Evolutionary conservation across 202 grass and related monocot genomes (phyloP).

Genomic region (Musa balbisiana): DNA sequence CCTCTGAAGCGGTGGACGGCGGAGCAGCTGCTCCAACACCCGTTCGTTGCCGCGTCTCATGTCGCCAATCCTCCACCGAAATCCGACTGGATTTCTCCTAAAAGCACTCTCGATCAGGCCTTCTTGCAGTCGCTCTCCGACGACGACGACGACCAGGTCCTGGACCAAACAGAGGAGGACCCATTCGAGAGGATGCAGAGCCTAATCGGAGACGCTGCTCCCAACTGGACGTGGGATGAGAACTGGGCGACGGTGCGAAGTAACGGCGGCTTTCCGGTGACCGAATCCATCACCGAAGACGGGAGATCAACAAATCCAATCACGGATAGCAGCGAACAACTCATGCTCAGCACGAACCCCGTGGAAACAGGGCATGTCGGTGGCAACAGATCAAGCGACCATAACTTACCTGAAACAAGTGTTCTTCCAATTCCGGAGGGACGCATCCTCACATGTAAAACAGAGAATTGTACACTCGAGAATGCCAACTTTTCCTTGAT

Average conservation of each 20-base stretch:
- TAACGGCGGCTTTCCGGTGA: background rate
- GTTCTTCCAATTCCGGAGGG: too few relatives aligned
- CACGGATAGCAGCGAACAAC: background rate
- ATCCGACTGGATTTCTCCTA: background rate
- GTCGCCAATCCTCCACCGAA: background rate
- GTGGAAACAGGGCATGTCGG: too few relatives aligned
- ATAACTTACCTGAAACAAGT: too few relatives aligned
- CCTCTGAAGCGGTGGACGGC: background rate
- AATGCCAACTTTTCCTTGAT: too few relatives aligned
- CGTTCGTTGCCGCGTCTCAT: background rate
- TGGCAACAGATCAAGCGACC: too few relatives aligned
- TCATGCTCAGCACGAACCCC: too few relatives aligned
- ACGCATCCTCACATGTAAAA: too few relatives aligned
- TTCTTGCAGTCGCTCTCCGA: constrained; percentile 1
- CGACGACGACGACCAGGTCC: background rate
- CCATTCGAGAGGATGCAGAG: background rate
- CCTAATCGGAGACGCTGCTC: background rate
- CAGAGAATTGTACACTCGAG: too few relatives aligned
- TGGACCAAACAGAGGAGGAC: background rate
- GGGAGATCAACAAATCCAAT: background rate
- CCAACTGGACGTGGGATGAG: background rate
- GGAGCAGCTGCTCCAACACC: background rate
- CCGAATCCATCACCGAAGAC: background rate
- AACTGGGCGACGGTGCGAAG: background rate
- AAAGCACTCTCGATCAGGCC: background rate